Conservation (phyloP, 805 yeast species). For the Saccharomycopsis selenospora region DNA sequence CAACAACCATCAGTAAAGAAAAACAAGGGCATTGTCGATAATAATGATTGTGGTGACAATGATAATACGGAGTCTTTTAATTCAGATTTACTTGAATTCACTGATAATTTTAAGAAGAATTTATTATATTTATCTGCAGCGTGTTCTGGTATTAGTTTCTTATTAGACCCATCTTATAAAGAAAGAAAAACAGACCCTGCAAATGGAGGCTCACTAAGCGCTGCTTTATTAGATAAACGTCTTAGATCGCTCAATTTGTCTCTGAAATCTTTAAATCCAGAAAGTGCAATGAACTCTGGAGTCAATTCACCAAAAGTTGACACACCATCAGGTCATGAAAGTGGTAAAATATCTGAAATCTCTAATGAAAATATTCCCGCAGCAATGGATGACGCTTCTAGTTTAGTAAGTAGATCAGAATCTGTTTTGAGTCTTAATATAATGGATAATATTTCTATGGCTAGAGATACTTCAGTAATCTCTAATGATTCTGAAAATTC, state of each 20-base stretch:
- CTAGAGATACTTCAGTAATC: no score
- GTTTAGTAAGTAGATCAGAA: no score
- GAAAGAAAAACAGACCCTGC: conserved; percentile 23
- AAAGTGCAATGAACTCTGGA: background rate
- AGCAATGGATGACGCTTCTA: background rate
- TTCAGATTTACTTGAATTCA: conserved; percentile 25
- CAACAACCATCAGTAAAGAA: background rate
- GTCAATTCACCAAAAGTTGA: background rate
- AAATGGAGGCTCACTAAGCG: conserved; percentile 7
- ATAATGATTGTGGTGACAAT: conserved; percentile 24
- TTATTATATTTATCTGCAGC: conserved; percentile 52
- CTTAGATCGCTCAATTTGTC: conserved; percentile 16
- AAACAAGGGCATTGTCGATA: conserved; percentile 23
- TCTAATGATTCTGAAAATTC: no score
- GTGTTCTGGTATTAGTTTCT: conserved; percentile 60
- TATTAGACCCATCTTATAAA: conserved; percentile 66
- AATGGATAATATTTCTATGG: no score
- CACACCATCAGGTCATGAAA: no score
- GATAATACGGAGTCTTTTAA: conserved; percentile 10
- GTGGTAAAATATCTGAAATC: no score
- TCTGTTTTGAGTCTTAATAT: no score
- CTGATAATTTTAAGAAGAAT: conserved; percentile 50
- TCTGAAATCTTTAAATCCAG: conserved; percentile 1
- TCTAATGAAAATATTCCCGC: no score
- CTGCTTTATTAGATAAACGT: conserved; percentile 15